Percentiles rank a stretch among this genome's conserved stretches.
Evolutionary conservation across 2,329 filamentous ascomycete species (phyloP).

Genomic region (Arthrobotrys conoides): DNA sequence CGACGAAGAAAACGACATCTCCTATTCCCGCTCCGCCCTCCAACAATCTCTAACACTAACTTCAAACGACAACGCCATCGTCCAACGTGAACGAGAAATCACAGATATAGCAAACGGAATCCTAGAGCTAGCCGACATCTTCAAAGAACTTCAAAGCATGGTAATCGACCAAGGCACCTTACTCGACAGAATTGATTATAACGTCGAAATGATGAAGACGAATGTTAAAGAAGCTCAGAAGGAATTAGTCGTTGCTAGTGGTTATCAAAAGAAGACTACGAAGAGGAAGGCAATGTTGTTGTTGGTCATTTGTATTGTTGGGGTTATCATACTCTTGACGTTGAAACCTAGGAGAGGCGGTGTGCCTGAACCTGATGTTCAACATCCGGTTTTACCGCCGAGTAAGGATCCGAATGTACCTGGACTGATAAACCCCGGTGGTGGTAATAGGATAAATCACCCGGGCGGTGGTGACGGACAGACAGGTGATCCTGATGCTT

Average conservation of each 20-base stretch:
- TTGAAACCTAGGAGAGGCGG: slow-evolving; percentile 78
- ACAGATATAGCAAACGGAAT: slow-evolving; percentile 98
- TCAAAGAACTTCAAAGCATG: slow-evolving; percentile 96
- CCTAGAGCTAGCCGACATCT: slow-evolving; percentile 95
- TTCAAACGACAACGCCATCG: slow-evolving; percentile 85
- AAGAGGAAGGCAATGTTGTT: slow-evolving; percentile 94
- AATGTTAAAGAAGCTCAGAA: slow-evolving; percentile 94
- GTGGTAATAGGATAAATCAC: slow-evolving; percentile 59
- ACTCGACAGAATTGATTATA: slow-evolving; percentile 96
- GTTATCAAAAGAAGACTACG: slow-evolving; percentile 87
- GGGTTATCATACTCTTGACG: slow-evolving; percentile 85
- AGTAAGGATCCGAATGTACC: slow-evolving; percentile 47
- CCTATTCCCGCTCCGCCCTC: slow-evolving; percentile 89
- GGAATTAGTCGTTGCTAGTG: slow-evolving; percentile 87
- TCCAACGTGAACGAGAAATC: slow-evolving; percentile 94
- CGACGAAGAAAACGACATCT: slow-evolving; percentile 93
- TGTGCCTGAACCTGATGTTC: neutral
- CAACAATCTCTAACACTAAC: slow-evolving; percentile 72
- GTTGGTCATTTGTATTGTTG: slow-evolving; percentile 85
- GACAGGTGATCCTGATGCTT: slow-evolving; percentile 52
- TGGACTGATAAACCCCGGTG: slow-evolving; percentile 53
- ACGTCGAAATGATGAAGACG: slow-evolving; percentile 93
- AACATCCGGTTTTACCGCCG: slow-evolving; percentile 50
- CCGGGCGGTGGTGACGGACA: slow-evolving; percentile 33
- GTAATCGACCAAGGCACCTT: slow-evolving; percentile 92